These are phyloP conservation scores for Gleditsia sinensis DNA, from an alignment of 306 rosid genomes.

Conservation along the genomic window DNA sequence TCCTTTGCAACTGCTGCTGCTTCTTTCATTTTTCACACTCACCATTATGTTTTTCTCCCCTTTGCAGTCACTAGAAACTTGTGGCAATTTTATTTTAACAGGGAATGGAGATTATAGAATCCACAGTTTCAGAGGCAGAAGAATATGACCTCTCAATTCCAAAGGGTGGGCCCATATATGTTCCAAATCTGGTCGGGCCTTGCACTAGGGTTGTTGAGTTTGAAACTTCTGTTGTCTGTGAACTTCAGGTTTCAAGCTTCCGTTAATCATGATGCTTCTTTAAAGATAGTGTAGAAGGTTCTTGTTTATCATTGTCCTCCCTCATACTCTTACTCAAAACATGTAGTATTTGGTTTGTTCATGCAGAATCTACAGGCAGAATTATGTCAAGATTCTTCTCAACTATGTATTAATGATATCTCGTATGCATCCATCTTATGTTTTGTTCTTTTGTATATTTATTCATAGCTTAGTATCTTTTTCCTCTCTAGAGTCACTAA, in stretches of 20 bases:
- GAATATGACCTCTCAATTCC: slow-evolving; percentile 46
- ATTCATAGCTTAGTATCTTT: not conserved
- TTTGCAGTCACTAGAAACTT: not conserved
- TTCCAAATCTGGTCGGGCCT: slow-evolving; percentile 58
- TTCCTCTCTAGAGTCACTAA: not conserved
- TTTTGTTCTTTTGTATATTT: not conserved
- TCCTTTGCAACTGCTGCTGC: not conserved
- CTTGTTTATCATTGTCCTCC: not conserved
- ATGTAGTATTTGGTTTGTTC: not conserved
- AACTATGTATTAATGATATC: slow-evolving; percentile 49
- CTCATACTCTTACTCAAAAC: not conserved
- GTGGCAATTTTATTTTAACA: not conserved
- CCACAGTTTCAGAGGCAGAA: slow-evolving; percentile 29
- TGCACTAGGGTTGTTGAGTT: slow-evolving; percentile 56
- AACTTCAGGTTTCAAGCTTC: slow-evolving; percentile 57
- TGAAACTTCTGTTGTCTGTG: slow-evolving; percentile 48
- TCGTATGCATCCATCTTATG: slow-evolving; percentile 45
- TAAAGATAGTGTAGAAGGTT: not conserved
- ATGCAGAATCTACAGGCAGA: slow-evolving; percentile 61
- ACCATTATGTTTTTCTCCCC: not conserved
- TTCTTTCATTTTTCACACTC: not conserved
- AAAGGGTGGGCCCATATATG: slow-evolving; percentile 85
- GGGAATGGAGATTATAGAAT: slow-evolving; percentile 28
- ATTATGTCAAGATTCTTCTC: slow-evolving; percentile 44
- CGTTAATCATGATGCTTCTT: not conserved